Evolutionary conservation across 2,329 filamentous ascomycete species (phyloP), one percentile per base, ranked within the genome.

Genomic region (Diaporthe amygdali): DNA sequence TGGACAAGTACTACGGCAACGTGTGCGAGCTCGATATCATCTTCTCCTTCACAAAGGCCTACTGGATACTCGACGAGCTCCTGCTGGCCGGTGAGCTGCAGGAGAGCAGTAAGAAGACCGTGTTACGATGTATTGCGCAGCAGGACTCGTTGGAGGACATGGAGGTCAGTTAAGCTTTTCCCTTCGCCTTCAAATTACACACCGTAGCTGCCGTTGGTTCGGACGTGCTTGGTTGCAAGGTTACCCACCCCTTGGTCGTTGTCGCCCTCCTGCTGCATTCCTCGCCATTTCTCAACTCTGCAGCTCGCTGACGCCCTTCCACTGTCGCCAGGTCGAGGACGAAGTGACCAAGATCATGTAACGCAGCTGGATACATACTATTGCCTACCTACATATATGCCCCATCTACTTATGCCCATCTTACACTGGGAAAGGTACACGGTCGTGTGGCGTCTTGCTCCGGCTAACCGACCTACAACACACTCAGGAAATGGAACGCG

Each of bases 1-100:
- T 99, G 96, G 96, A 99, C 88, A 99, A 99, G 83, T 99, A 99
- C 87, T 99, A 98, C 83, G 96, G 96, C 83, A 99, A 99, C 82
- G 96, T 99, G 72, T 99, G 96, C 91, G 96, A 99, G 86, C 90
- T 99, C 75, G 95, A 98, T 82, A 98, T 98, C 84, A 99, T 99
- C 82, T 99, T 99, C 90, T 98, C 97, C 82, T 99, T 99, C 83
- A 97, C 97, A 77, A 99, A 99, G 84, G 96, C 96, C 72, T 99
- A 99, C 84, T 99, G 98, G 84, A 99, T 99, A 76, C 90, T 99
- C 56, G 96, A 99, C 81, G 96, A 99, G 85, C 89, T 99, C 73
- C 87, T 99, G 75, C 88, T 99, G 76, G 96, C 96, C 7, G 96
- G 96, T 72, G 96, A 99, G 83, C 91, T 99, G 85, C 96, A 99